Base-by-base conservation (phyloP, 192 early-diverging fungal genomes). In the Coemansia sp. region DNA sequence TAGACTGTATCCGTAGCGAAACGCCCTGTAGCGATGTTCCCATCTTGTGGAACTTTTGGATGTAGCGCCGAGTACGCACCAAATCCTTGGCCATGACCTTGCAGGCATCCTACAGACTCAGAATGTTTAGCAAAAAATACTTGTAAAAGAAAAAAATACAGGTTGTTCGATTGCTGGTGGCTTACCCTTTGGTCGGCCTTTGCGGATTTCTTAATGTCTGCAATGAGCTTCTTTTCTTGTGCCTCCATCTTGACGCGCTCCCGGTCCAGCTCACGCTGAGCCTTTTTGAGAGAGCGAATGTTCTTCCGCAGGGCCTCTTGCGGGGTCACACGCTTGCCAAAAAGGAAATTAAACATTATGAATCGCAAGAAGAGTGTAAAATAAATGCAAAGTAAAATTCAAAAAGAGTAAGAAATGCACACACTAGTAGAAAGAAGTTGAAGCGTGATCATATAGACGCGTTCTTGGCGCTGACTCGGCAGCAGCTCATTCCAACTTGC, bases 11-110 rank as follows among this genome's bases (percentile, higher is more conserved):
- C 38, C 72, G 72, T 72, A 99, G 85, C 53, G 90, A 76, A 22
- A 99, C 92, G 39, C 92, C 95, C 79, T 98, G 96, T 49, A 99
- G 86, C 69, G 96, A 94, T 6, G 96, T 94, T 58, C 92, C 89
- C 94, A 98, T 99, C 67, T 91, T 89, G 80, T 97, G 94, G 73
- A 98, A 98, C 86, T 98, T 97, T 87, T 97, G 93, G 65, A 96
- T 86, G 65, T 98, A 93, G 27, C 92, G 86, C 46, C 96, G 88
- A 22, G 96, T 99, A 41, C 97, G 87, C 16, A 99, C 97, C 57
- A 99, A 80, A 82, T 99, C 96, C 84, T 95, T 97, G 50, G 97
- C 97, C 96, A 97, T 98, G 53, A 98, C 88, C 71, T 97, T 97
- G 78, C 91, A 94, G 7, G 94, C 92, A 67, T 83, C 62, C 61